Percentiles rank a stretch among this genome's conserved stretches.
phyloP scores from a whole-genome alignment of 2,329 filamentous ascomycete species.

The Didymella sp. region DNA sequence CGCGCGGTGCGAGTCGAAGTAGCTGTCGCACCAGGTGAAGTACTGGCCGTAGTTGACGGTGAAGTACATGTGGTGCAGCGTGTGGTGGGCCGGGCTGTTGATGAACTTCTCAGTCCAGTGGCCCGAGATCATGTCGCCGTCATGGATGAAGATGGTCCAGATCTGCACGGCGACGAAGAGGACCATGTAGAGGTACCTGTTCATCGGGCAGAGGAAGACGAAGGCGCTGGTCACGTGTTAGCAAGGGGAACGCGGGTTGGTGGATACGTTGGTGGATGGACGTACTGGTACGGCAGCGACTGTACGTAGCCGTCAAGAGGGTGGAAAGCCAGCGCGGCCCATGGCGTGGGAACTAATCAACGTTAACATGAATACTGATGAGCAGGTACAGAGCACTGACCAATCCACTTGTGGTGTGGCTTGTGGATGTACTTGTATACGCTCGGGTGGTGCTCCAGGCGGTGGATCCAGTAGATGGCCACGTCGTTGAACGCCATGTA shows the following conservation, averaged over 20 bases:
- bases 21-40: slow-evolving; percentile 58
- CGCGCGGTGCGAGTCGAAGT: slow-evolving; percentile 55
- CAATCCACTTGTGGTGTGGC: slow-evolving; percentile 60
- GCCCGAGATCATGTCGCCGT: slow-evolving; percentile 58
- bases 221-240: slow-evolving; percentile 46
- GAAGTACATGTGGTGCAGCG: slow-evolving; percentile 60
- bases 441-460: slow-evolving; percentile 55
- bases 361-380: neutral
- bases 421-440: slow-evolving; percentile 59
- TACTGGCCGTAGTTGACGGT: slow-evolving; percentile 60
- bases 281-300: slow-evolving; percentile 58
- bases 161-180: slow-evolving; percentile 57
- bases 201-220: slow-evolving; percentile 56
- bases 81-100: slow-evolving; percentile 59
- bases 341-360: slow-evolving; percentile 54
- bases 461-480: slow-evolving; percentile 59
- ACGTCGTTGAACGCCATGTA: slow-evolving; percentile 59
- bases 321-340: slow-evolving; percentile 58
- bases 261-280: neutral
- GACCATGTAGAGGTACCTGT: slow-evolving; percentile 55
- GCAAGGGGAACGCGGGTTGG: too few relatives aligned
- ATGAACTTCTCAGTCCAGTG: slow-evolving; percentile 58
- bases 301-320: slow-evolving; percentile 57
- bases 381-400: slow-evolving; percentile 37
- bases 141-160: slow-evolving; percentile 60